Evolutionary conservation across 768 basidiomycete genomes (phyloP), one percentile per base, ranked within the genome.

Genomic region (Phylloporus rhodoxanthus): DNA sequence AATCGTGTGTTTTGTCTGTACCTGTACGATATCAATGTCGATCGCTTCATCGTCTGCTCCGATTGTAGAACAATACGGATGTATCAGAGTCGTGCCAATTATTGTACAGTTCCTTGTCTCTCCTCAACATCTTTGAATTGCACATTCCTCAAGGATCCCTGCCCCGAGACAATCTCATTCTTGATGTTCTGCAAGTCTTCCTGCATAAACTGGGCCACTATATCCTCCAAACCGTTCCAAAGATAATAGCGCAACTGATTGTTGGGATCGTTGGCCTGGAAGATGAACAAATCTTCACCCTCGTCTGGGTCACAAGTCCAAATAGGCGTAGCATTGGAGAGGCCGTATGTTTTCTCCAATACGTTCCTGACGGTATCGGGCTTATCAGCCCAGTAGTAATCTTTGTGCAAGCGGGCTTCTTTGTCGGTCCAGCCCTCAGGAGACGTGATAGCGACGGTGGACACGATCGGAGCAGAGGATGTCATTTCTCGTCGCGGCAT

Each of bases 371-470:
- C n/a, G 17, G 9, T 36, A 10, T 19, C 17, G 2, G 34, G 34
- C 34, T 36, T 36, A 33, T 51, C 52, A 36, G 37, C 26, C 32
- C 43, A 45, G 43, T 39, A 39, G 29, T 40, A 39, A 28, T 8
- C 17, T 33, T 4, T 52, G 37, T 21, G 2, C n/a, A n/a, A n/a
- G n/a, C n/a, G n/a, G n/a, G n/a, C n/a, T n/a, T n/a, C n/a, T n/a
- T n/a, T n/a, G n/a, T n/a, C n/a, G n/a, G n/a, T n/a, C n/a, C n/a
- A n/a, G n/a, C n/a, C n/a, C n/a, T n/a, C n/a, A n/a, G n/a, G n/a
- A n/a, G n/a, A n/a, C n/a, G n/a, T n/a, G n/a, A n/a, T n/a, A n/a
- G n/a, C n/a, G n/a, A n/a, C n/a, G 39, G 52, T 29, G 43, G 40
- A 9, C 8, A 5, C 14, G 15, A 34, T n/a, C 9, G 42, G 30